Evolutionary conservation across 179 eudicot genomes (phyloP).

Genomic region (Heliamphora pulchella): DNA sequence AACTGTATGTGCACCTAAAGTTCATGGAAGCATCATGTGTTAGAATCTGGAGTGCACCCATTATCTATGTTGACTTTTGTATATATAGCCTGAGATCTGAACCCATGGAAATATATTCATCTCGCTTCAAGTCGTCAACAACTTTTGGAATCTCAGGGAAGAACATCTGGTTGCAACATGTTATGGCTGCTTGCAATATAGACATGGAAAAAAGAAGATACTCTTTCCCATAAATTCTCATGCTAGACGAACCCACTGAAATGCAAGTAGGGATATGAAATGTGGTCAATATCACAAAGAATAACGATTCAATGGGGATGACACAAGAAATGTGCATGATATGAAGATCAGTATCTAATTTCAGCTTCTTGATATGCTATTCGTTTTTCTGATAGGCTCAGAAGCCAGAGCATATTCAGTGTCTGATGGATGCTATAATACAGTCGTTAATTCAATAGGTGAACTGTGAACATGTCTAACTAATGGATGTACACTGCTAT

Average conservation of each 20-base stretch:
- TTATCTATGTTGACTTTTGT: background rate
- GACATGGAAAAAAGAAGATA: too few relatives aligned
- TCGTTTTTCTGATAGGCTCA: background rate
- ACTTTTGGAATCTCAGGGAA: too few relatives aligned
- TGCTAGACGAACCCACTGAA: too few relatives aligned
- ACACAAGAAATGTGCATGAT: background rate
- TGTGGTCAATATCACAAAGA: too few relatives aligned
- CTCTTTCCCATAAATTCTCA: too few relatives aligned
- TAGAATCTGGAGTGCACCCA: background rate
- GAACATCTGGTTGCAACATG: too few relatives aligned
- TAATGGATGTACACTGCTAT: background rate
- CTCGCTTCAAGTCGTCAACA: too few relatives aligned
- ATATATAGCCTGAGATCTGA: background rate
- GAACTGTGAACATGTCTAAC: background rate
- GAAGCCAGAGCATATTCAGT: background rate
- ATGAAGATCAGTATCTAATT: background rate
- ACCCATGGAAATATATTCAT: too few relatives aligned
- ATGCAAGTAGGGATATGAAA: too few relatives aligned
- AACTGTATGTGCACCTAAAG: background rate
- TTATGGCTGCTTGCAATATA: too few relatives aligned
- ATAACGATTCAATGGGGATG: too few relatives aligned
- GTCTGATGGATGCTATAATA: background rate
- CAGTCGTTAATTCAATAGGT: background rate
- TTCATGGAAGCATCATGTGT: background rate
- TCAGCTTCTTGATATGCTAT: background rate